A percentile compares a stretch with the other conserved stretches of the same genome.
Conservation (phyloP, 805 yeast species). For the Saturnispora kantuleensis region DNA sequence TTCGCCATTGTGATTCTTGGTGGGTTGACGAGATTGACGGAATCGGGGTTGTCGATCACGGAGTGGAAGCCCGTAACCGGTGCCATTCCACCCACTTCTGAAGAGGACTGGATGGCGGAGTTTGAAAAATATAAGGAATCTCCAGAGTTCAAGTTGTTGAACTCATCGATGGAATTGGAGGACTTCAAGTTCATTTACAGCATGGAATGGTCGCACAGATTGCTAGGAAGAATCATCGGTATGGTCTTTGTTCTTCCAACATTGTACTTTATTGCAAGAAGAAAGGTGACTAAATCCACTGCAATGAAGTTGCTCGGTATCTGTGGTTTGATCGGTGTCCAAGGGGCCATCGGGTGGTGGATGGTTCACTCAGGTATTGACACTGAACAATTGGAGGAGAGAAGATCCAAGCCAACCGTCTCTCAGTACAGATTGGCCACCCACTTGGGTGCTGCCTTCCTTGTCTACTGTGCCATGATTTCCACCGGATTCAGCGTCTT, state of each 20-base stretch:
- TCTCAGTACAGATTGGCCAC: slow-evolving; percentile 91
- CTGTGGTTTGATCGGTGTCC: slow-evolving; percentile 73
- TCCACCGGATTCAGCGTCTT: slow-evolving; percentile 83
- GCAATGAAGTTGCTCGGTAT: slow-evolving; percentile 62
- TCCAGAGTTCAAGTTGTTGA: slow-evolving; percentile 85
- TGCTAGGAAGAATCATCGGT: slow-evolving; percentile 89
- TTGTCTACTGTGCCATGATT: slow-evolving; percentile 78
- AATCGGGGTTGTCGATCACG: slow-evolving; percentile 90
- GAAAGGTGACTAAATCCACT: slow-evolving; percentile 56
- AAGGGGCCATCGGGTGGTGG: slow-evolving; percentile 99
- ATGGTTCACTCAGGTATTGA: slow-evolving; percentile 96
- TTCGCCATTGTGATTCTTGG: slow-evolving; percentile 96
- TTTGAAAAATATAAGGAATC: slow-evolving; percentile 71
- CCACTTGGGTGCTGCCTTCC: slow-evolving; percentile 87
- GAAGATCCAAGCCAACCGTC: slow-evolving; percentile 93
- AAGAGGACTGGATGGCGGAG: slow-evolving; percentile 78
- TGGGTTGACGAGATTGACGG: slow-evolving; percentile 90
- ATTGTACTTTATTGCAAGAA: slow-evolving; percentile 59
- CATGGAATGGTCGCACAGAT: slow-evolving; percentile 97
- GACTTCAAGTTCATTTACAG: slow-evolving; percentile 91
- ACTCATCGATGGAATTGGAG: slow-evolving; percentile 79
- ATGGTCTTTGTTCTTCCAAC: slow-evolving; percentile 77
- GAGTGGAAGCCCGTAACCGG: slow-evolving; percentile 99
- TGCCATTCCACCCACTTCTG: slow-evolving; percentile 74
- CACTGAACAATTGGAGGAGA: slow-evolving; percentile 61